Percentiles rank a stretch among this genome's conserved stretches.
Conservation (phyloP, 306 rosid species). For the Sicyos baderoa region DNA sequence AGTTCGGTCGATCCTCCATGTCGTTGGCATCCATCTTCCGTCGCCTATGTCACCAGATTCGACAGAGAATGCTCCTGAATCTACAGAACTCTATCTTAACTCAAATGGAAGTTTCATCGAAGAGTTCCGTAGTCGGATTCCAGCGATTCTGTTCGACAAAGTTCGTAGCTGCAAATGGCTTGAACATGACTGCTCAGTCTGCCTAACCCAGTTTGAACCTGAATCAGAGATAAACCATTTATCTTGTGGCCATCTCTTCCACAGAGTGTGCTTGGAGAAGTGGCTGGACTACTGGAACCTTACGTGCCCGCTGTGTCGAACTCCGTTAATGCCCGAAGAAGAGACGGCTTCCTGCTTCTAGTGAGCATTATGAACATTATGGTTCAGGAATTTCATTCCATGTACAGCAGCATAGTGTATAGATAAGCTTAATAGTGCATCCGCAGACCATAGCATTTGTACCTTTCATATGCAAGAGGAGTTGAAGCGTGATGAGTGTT, state of each 20-base stretch:
- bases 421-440: constrained; percentile 16
- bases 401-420: constrained; percentile 20
- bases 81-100: constrained; percentile 32
- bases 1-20: constrained; percentile 59
- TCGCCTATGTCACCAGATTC: constrained; percentile 18
- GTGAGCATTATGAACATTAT: constrained; percentile 27
- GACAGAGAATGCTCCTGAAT: constrained; percentile 36
- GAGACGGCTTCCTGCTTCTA: constrained; percentile 42
- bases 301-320: constrained; percentile 93
- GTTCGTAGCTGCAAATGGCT: constrained; percentile 34
- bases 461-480: constrained; percentile 14
- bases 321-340: constrained; percentile 73
- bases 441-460: constrained; percentile 13
- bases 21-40: constrained; percentile 51
- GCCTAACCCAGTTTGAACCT: constrained; percentile 61
- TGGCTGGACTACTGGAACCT: constrained; percentile 91
- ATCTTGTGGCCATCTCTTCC: constrained; percentile 84
- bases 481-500: constrained; percentile 19
- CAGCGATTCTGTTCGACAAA: constrained; percentile 46
- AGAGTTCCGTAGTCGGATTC: constrained; percentile 57
- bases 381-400: constrained; percentile 2
- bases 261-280: constrained; percentile 76
- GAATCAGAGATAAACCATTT: constrained; percentile 74
- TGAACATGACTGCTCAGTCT: constrained; percentile 70
- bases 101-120: constrained; percentile 45